phyloP scores from a whole-genome alignment of 148 eudicot species.

The Hydrangea macrophylla region DNA sequence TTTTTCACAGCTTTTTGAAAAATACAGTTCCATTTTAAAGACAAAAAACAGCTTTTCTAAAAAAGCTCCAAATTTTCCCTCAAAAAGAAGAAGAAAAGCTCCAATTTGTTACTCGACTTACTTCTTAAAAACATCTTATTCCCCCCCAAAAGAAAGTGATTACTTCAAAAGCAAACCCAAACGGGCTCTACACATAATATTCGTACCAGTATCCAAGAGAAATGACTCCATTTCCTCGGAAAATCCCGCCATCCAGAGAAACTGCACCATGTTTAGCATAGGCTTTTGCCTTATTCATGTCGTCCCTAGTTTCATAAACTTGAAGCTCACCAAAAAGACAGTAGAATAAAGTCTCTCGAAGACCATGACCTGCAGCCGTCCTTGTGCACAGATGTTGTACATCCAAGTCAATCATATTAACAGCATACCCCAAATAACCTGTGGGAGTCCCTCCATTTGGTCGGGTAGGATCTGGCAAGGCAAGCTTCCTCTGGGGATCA shows the following conservation, averaged over 20 bases:
- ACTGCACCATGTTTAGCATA: slow-evolving; percentile 51
- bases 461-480: slow-evolving; percentile 36
- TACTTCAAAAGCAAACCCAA: no score
- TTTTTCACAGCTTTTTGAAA: no score
- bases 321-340: slow-evolving; percentile 67
- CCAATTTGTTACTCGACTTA: no score
- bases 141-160: no score
- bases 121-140: no score
- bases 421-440: slow-evolving; percentile 69
- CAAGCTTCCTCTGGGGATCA: slow-evolving; percentile 41
- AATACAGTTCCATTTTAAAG: no score
- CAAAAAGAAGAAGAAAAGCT: no score
- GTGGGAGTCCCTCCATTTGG: slow-evolving; percentile 38
- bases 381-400: slow-evolving; percentile 22
- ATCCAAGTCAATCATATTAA: slow-evolving; percentile 48
- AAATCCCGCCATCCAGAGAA: slow-evolving; percentile 68
- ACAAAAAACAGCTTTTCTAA: no score
- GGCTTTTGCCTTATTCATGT: slow-evolving; percentile 41
- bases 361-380: slow-evolving; percentile 42
- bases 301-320: slow-evolving; percentile 49
- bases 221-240: slow-evolving; percentile 47
- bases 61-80: no score
- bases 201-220: slow-evolving; percentile 45
- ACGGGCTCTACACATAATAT: no score
- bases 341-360: slow-evolving; percentile 69